Evolutionary conservation across 1,284 basidiomycete species (phyloP).

Genomic region (Ustilago vetiveriae): DNA sequence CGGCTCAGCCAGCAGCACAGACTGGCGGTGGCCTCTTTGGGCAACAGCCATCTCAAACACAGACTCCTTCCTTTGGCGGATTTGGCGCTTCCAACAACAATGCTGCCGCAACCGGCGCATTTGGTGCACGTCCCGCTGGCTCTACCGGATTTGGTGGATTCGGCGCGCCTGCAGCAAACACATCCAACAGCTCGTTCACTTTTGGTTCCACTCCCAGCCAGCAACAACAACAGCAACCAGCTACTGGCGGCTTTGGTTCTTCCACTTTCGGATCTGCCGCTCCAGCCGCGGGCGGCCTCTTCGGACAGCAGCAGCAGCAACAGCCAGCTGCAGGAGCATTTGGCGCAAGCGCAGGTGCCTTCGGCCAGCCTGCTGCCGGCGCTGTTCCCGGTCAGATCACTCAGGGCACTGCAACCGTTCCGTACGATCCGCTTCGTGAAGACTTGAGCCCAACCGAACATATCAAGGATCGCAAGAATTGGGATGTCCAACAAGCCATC

Average conservation of each 20-base stretch:
- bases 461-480: slow-evolving; percentile 57
- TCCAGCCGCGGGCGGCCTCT: slow-evolving; percentile 37
- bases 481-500: slow-evolving; percentile 60
- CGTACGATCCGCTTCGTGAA: slow-evolving; percentile 55
- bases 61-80: slow-evolving; percentile 54
- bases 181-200: slow-evolving; percentile 39
- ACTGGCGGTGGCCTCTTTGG: slow-evolving; percentile 65
- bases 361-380: slow-evolving; percentile 34
- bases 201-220: slow-evolving; percentile 42
- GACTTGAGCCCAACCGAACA: slow-evolving; percentile 55
- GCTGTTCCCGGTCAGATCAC: slow-evolving; percentile 42
- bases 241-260: slow-evolving; percentile 44
- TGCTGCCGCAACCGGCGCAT: slow-evolving; percentile 38
- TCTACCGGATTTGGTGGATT: slow-evolving; percentile 58
- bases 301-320: slow-evolving; percentile 49
- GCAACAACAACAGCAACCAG: slow-evolving; percentile 37
- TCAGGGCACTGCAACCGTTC: slow-evolving; percentile 56
- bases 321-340: slow-evolving; percentile 43
- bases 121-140: slow-evolving; percentile 54
- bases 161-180: slow-evolving; percentile 30
- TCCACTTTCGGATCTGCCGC: slow-evolving; percentile 33
- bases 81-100: slow-evolving; percentile 47
- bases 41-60: slow-evolving; percentile 49
- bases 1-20: slow-evolving; percentile 53
- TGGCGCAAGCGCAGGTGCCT: slow-evolving; percentile 34